These are phyloP conservation scores for Cyberlindnera mrakii DNA, from an alignment of 805 yeast species.

Conservation along the genomic window DNA sequence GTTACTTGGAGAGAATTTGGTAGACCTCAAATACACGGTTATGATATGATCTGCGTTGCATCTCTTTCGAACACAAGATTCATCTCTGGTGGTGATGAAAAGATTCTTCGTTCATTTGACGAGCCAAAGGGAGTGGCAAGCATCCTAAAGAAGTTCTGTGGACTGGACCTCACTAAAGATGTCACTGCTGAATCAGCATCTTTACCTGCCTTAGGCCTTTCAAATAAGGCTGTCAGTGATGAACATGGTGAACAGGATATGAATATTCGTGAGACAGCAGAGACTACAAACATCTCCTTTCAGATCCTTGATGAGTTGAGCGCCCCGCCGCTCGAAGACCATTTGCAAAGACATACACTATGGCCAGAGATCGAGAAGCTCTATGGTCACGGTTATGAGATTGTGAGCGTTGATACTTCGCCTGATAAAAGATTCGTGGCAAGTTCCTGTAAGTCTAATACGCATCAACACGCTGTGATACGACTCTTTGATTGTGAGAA, in stretches of 20 bases:
- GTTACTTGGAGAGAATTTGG: conserved; percentile 85
- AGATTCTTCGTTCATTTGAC: conserved; percentile 81
- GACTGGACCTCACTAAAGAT: conserved; percentile 28
- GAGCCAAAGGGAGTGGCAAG: conserved; percentile 75
- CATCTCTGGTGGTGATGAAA: conserved; percentile 95
- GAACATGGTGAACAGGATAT: conserved; percentile 26
- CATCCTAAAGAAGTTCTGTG: conserved; percentile 51
- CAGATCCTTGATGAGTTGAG: conserved; percentile 41
- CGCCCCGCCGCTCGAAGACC: conserved; percentile 82
- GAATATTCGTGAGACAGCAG: conserved; percentile 26
- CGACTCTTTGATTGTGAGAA: conserved; percentile 60
- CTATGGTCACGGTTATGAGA: conserved; percentile 97
- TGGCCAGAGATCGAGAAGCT: conserved; percentile 95
- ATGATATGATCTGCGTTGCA: conserved; percentile 83
- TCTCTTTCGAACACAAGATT: conserved; percentile 55
- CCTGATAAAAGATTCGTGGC: conserved; percentile 63
- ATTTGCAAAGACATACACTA: conserved; percentile 81
- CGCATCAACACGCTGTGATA: conserved; percentile 77
- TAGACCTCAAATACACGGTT: conserved; percentile 97
- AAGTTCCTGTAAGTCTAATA: conserved; percentile 87
- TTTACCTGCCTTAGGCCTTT: conserved; percentile 87
- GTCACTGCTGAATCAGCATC: conserved; percentile 77
- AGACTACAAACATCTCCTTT: conserved; percentile 33
- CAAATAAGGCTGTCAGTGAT: conserved; percentile 75
- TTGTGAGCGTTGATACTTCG: conserved; percentile 69